Base-by-base conservation (phyloP, 192 early-diverging fungal species). In the Dimargaris xerosporica region DNA sequence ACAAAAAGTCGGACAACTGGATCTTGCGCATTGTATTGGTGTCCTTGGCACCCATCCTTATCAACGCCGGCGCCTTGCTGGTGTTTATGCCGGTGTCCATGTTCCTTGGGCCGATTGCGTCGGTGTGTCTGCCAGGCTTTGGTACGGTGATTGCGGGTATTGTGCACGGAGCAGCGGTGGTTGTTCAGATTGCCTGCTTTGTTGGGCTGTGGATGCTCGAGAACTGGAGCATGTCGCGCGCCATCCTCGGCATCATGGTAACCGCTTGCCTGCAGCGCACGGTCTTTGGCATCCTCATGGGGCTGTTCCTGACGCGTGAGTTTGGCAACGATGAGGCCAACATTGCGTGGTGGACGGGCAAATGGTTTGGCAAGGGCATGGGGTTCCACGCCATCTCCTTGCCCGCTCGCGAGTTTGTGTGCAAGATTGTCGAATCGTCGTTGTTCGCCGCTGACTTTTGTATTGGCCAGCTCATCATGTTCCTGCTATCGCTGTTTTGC, bases 271-370 rank as follows among this genome's bases (percentile, higher is more conserved):
- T 90, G 15, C 83, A 88, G 69, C 77, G 83, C 5, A 82, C 83
- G 44, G 63, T 85, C 26, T 82, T 88, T 72, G 84, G 83, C 44
- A 62, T 85, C n/a, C 59, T 88, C 59, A 79, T 82, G 62, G 73
- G 79, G 26, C 60, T 87, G 44, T 82, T 85, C 65, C 69, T 91
- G 61, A 81, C 89, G 54, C 80, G 89, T 46, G 89, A 91, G 73
- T 84, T 89, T 76, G 85, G 86, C 63, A 82, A 86, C 68, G 86
- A 89, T 68, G 85, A 85, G 72, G 77, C 85, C 21, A 91, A 91
- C 66, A 75, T 83, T 48, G 89, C 85, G 23, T 91, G 89, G 89
- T 91, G 89, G 89, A 87, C 86, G 9, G 89, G 89, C 21, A 79
- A 81, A 61, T 91, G 89, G 86, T 80, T 85, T 44, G 83, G 85